Conservation (phyloP, 2,329 filamentous ascomycete species). For the Penicillium oxalicum region DNA sequence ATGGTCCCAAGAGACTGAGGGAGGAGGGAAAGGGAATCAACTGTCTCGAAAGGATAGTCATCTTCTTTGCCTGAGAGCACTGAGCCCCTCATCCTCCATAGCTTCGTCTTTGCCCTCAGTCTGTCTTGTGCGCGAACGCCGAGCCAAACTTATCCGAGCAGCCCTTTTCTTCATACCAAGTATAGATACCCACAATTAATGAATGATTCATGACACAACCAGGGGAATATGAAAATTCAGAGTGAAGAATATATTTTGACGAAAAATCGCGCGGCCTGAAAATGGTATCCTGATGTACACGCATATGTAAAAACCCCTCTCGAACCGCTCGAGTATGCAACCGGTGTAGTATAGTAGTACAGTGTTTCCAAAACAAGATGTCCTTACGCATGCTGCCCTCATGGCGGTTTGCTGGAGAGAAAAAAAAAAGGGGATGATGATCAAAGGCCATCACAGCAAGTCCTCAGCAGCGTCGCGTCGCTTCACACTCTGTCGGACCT, state of each 20-base stretch:
- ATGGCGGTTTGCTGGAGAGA: too few relatives aligned
- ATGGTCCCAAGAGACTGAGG: too few relatives aligned
- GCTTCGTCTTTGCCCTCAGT: too few relatives aligned
- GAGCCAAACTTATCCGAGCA: too few relatives aligned
- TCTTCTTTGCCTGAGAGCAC: too few relatives aligned
- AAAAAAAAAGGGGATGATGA: too few relatives aligned
- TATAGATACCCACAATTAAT: neutral
- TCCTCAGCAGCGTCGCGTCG: slow-evolving; percentile 23
- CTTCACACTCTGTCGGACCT: slow-evolving; percentile 37
- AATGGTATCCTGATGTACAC: slow-evolving; percentile 18
- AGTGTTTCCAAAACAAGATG: slow-evolving; percentile 1
- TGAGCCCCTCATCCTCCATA: too few relatives aligned
- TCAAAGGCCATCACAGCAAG: neutral
- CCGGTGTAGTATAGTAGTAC: slow-evolving; percentile 9
- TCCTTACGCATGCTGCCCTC: too few relatives aligned
- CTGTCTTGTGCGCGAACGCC: too few relatives aligned
- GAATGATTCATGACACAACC: neutral
- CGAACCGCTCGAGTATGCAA: slow-evolving; percentile 9
- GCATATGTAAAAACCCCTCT: slow-evolving; percentile 1
- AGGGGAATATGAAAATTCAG: neutral
- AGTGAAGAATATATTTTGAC: slow-evolving; percentile 23
- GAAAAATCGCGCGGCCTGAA: slow-evolving; percentile 13
- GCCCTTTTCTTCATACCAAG: too few relatives aligned
- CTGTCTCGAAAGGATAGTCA: too few relatives aligned
- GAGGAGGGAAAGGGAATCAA: too few relatives aligned